Conservation (phyloP, 2,329 filamentous ascomycete species). For the Colletotrichum spinosum region DNA sequence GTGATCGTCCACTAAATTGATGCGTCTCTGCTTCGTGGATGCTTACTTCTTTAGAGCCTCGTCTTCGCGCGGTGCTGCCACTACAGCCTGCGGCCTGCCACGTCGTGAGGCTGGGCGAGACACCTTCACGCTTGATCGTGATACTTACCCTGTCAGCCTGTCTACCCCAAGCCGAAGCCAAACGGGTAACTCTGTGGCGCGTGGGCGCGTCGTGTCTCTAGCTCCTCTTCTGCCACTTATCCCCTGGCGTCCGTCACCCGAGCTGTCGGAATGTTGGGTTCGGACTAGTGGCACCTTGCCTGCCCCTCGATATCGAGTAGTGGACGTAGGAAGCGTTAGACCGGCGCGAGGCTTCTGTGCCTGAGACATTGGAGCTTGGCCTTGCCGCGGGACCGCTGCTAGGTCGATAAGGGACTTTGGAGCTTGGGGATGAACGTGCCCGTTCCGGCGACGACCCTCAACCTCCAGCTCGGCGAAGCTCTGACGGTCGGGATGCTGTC, state of each 20-base stretch:
- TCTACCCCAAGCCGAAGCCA: neutral
- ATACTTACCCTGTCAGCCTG: no score
- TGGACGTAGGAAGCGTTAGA: conserved; percentile 23
- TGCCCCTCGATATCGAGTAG: conserved; percentile 27
- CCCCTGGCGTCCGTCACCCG: conserved; percentile 22
- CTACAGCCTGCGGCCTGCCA: conserved; percentile 1
- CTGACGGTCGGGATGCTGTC: conserved; percentile 16
- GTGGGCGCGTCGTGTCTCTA: conserved; percentile 23
- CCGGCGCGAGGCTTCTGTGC: conserved; percentile 28
- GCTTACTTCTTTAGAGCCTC: neutral
- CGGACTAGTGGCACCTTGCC: conserved; percentile 28
- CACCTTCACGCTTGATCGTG: conserved; percentile 4
- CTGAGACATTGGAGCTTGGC: conserved; percentile 28
- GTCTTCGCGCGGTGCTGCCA: neutral
- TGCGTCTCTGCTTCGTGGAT: conserved; percentile 9
- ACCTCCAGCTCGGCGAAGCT: neutral
- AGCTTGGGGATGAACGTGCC: conserved; percentile 21
- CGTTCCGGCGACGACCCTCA: conserved; percentile 21
- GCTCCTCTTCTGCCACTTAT: conserved; percentile 12
- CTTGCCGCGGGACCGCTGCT: conserved; percentile 9
- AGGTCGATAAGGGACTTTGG: neutral
- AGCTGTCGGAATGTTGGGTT: conserved; percentile 35
- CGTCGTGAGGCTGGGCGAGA: conserved; percentile 22
- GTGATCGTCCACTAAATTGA: neutral
- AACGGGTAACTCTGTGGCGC: conserved; percentile 24